These are phyloP conservation scores for Hypoxylon sp. DNA, from an alignment of 2,329 filamentous ascomycete species.

Conservation along the genomic window DNA sequence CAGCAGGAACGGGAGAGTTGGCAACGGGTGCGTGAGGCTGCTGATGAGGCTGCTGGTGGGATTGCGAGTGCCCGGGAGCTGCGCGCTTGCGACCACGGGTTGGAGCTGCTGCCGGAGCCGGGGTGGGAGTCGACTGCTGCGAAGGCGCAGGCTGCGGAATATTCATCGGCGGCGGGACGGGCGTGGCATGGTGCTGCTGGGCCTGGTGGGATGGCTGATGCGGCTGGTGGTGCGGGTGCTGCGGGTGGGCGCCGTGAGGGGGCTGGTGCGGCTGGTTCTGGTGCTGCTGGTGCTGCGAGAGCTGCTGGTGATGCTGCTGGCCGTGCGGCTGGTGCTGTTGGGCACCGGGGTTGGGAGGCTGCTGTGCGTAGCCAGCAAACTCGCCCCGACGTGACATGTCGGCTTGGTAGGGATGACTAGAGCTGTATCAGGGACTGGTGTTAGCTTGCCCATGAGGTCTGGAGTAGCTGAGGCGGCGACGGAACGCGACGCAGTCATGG, in stretches of 20 bases:
- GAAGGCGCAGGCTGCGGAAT: conserved; percentile 46
- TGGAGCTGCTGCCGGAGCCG: conserved; percentile 45
- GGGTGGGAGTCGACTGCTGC: conserved; percentile 48
- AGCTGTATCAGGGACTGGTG: conserved; percentile 49
- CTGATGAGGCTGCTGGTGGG: conserved; percentile 31
- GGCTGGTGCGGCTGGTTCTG: conserved; percentile 47
- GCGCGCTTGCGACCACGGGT: conserved; percentile 48
- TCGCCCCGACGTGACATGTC: conserved; percentile 60
- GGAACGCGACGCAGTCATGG: conserved; percentile 36
- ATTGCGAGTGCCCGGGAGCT: conserved; percentile 41
- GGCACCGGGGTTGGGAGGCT: conserved; percentile 43
- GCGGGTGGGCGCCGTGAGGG: conserved; percentile 39
- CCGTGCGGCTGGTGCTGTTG: conserved; percentile 46
- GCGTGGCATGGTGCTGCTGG: conserved; percentile 47
- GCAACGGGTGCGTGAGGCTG: conserved; percentile 37
- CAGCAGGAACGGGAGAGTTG: conserved; percentile 46
- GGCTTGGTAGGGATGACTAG: conserved; percentile 58
- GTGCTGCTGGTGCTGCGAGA: conserved; percentile 49
- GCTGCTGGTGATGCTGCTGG: conserved; percentile 44
- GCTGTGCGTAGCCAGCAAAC: conserved; percentile 45
- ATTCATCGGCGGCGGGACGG: conserved; percentile 49
- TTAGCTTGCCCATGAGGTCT: conserved; percentile 44
- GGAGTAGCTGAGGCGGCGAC: conserved; percentile 34
- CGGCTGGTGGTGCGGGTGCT: conserved; percentile 44
- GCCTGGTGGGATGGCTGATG: conserved; percentile 42